Base-by-base conservation (phyloP, 2,329 filamentous ascomycete species). In the Pestalotiopsis sp. region DNA sequence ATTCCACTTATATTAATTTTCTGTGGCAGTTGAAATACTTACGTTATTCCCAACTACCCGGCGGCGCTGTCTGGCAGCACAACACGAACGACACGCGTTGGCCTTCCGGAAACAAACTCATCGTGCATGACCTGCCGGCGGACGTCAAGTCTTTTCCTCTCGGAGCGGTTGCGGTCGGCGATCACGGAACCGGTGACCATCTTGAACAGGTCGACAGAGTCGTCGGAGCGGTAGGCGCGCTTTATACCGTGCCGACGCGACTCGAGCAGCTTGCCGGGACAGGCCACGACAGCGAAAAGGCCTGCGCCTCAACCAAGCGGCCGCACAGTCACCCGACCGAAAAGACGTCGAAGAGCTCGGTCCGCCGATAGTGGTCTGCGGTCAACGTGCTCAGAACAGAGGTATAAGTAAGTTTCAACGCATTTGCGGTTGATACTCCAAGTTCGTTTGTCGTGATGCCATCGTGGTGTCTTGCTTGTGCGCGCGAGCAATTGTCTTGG, bases 241-340 rank as follows among this genome's bases (percentile, higher is more conserved):
- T 69, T 67, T 60, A 69, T 70, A 38, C 69, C 48, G 11, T 67
- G 67, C 20, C 60, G 62, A 6, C 68, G 59, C 9, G 59, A 68
- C 9, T 67, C 35, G 38, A 68, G 64, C 35, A 68, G 64, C 56
- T 65, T 70, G 44, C 35, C 52, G 61, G 55, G 56, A 3, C 44
- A n/a, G 68, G 59, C 11, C 58, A 58, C n/a, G 58, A 59, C 14
- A 70, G 64, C 20, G 67, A 68, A 64, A 70, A 70, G 39, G 67
- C 68, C 63, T 70, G 67, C 61, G 67, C 67, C 56, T 68, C 67
- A 24, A 68, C 66, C 17, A 7, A 17, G 35, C 13, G 11, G 3
- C 52, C 59, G 30, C 66, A 64, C 13, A 64, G 40, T 13, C 59
- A 70, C 35, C 39, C 68, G 17, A 70, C 66, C 6, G 44, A 52